A percentile compares a stretch with the other conserved stretches of the same genome.
Evolutionary conservation across 148 eudicot genomes (phyloP).

Genomic region (Camellia lanceoleosa): DNA sequence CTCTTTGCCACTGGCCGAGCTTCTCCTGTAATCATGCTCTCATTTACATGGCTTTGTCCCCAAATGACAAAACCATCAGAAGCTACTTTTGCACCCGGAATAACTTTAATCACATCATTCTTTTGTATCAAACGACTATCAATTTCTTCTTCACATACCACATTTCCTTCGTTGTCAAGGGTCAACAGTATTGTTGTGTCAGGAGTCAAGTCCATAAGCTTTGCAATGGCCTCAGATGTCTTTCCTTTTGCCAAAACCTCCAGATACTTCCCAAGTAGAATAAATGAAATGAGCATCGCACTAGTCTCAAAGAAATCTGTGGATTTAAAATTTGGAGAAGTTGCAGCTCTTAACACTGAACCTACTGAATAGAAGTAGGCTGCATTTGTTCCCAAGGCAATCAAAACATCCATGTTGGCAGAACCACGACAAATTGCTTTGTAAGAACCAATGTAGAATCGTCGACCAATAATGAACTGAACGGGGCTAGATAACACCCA

Average conservation of each 20-base stretch:
- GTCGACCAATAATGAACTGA: slow-evolving; percentile 72
- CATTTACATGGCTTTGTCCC: slow-evolving; percentile 85
- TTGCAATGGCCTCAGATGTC: slow-evolving; percentile 85
- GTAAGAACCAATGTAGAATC: slow-evolving; percentile 73
- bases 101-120: slow-evolving; percentile 66
- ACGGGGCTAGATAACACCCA: slow-evolving; percentile 78
- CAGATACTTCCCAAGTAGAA: slow-evolving; percentile 78
- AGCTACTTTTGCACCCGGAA: slow-evolving; percentile 80
- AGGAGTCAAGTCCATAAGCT: slow-evolving; percentile 86
- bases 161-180: slow-evolving; percentile 53
- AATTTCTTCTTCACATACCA: slow-evolving; percentile 55
- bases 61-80: slow-evolving; percentile 72
- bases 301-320: slow-evolving; percentile 87
- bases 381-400: slow-evolving; percentile 83
- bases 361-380: slow-evolving; percentile 83
- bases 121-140: slow-evolving; percentile 76
- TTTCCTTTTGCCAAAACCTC: slow-evolving; percentile 82
- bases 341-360: slow-evolving; percentile 63
- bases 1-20: slow-evolving; percentile 71
- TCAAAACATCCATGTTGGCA: slow-evolving; percentile 90
- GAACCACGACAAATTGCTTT: slow-evolving; percentile 66
- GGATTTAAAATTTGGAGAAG: slow-evolving; percentile 52
- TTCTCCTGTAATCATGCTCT: slow-evolving; percentile 91
- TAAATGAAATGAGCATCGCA: slow-evolving; percentile 78
- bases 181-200: slow-evolving; percentile 62